These are phyloP conservation scores for Suillus decipiens DNA, from an alignment of 768 basidiomycete species.

Conservation along the genomic window DNA sequence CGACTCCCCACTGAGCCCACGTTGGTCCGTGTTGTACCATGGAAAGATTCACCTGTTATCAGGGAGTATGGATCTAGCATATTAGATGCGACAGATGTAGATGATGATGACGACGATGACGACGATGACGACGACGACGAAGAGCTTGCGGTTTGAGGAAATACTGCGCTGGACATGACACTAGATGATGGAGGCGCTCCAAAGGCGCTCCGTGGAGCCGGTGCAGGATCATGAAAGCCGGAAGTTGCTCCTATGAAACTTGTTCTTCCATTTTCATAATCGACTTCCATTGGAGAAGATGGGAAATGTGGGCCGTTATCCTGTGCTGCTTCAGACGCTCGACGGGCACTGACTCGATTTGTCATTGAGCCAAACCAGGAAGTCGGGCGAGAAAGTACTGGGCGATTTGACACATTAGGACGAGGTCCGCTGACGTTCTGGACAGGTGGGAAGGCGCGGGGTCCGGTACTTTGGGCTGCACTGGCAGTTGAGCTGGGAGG, in stretches of 20 bases:
- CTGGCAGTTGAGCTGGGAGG: neutral
- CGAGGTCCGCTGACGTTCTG: slow-evolving; percentile 5
- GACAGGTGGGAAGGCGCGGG: neutral
- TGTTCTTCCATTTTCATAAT: neutral
- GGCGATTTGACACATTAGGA: slow-evolving; percentile 1
- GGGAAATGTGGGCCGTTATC: neutral
- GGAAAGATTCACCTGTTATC: neutral
- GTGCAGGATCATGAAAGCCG: neutral
- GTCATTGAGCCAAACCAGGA: slow-evolving; percentile 10
- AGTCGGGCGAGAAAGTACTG: slow-evolving; percentile 4
- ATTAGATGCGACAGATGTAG: slow-evolving; percentile 3
- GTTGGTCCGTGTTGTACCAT: neutral
- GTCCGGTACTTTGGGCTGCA: neutral
- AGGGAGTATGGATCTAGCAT: neutral
- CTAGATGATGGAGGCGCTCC: neutral
- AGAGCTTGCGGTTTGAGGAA: neutral
- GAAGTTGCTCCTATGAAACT: neutral
- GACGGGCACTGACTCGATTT: neutral
- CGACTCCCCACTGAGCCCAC: neutral
- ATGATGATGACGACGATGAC: neutral
- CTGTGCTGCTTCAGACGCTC: neutral
- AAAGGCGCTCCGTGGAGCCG: neutral
- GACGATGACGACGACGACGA: neutral
- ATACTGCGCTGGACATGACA: neutral
- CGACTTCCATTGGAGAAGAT: slow-evolving; percentile 4